phyloP scores from a whole-genome alignment of 257 asterid species.

The Penstemon eatonii region DNA sequence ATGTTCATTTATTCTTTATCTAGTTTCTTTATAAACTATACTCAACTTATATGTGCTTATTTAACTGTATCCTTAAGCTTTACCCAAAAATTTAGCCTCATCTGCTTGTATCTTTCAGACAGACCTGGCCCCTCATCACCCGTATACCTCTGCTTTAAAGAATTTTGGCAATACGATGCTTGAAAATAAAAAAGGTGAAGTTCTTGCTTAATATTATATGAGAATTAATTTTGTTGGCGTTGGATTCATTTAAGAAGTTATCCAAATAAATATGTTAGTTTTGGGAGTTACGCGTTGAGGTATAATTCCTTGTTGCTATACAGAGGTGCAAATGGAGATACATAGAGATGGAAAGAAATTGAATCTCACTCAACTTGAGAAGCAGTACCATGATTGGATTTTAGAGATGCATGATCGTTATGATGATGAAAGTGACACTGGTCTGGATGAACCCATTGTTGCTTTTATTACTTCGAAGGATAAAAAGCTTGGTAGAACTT shows the following conservation, averaged over 20 bases:
- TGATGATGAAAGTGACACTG: conserved; percentile 57
- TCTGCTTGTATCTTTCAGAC: conserved; percentile 44
- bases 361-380: conserved; percentile 51
- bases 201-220: conserved; percentile 8
- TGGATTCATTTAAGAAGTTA: background rate
- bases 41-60: too few relatives aligned
- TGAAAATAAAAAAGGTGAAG: conserved; percentile 48
- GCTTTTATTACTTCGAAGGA: conserved; percentile 39
- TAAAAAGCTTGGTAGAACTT: conserved; percentile 48
- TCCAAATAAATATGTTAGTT: background rate
- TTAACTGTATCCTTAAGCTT: too few relatives aligned
- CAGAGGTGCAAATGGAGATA: conserved; percentile 49
- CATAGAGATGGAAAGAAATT: conserved; percentile 46
- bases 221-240: background rate
- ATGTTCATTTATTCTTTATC: too few relatives aligned
- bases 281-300: background rate
- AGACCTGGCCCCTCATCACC: conserved; percentile 65
- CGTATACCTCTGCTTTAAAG: conserved; percentile 60
- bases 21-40: too few relatives aligned
- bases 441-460: conserved; percentile 53
- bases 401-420: conserved; percentile 53
- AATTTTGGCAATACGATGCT: conserved; percentile 49
- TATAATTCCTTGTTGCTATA: conserved; percentile 13
- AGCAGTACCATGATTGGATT: conserved; percentile 60
- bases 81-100: too few relatives aligned